Evolutionary conservation across 345 rosid species (phyloP).

Genomic region (Hevea brasiliensis): DNA sequence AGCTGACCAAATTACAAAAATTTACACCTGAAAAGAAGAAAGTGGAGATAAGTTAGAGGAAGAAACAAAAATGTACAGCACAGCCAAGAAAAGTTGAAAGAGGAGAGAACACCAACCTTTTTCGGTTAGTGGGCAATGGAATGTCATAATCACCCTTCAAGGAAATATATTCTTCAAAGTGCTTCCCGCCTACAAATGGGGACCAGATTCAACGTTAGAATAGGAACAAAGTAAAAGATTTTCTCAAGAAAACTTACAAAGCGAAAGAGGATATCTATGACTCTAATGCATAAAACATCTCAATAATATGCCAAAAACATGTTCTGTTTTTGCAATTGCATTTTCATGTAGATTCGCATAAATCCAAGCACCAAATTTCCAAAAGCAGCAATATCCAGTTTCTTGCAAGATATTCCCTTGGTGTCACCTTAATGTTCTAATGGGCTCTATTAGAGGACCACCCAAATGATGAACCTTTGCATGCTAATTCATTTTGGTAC

Average conservation of each 20-base stretch:
- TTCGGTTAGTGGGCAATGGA: constrained; percentile 62
- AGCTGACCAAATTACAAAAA: constrained; percentile 38
- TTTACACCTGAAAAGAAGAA: constrained; percentile 56
- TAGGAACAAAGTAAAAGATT: constrained; percentile 24
- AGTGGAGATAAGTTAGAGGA: constrained; percentile 21
- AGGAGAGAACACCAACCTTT: constrained; percentile 54
- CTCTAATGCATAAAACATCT: constrained; percentile 21
- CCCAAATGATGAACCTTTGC: constrained; percentile 25
- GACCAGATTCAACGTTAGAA: constrained; percentile 43
- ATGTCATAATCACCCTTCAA: constrained; percentile 74
- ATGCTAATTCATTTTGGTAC: constrained; percentile 26
- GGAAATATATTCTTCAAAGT: constrained; percentile 47
- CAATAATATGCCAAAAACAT: constrained; percentile 23
- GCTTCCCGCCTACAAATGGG: constrained; percentile 61
- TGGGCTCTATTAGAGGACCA: constrained; percentile 40
- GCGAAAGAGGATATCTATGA: constrained; percentile 13
- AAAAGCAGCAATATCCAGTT: constrained; percentile 29
- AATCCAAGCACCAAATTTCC: constrained; percentile 15
- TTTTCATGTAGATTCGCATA: constrained; percentile 28
- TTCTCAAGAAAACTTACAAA: constrained; percentile 20
- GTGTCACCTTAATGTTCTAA: constrained; percentile 22
- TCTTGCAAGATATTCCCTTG: constrained; percentile 29
- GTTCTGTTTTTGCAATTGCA: constrained; percentile 12
- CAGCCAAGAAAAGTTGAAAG: constrained; percentile 41
- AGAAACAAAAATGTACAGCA: constrained; percentile 29